Conservation (phyloP, 129 eudicot genomes). For the Lactuca sativa region DNA sequence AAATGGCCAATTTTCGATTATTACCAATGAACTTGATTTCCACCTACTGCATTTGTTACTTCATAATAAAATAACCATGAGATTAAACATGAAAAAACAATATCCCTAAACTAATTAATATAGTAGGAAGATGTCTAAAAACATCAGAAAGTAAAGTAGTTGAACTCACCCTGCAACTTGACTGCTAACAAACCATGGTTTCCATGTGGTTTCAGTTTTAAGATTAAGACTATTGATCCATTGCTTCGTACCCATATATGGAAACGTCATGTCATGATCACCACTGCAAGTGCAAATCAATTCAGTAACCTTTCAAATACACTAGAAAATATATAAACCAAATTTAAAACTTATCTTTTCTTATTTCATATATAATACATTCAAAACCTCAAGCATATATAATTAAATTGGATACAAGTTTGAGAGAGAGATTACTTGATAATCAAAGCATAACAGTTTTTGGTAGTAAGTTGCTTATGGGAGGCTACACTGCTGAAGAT, state of each 20-base stretch:
- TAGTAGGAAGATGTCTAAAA: no score
- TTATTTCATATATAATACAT: not conserved
- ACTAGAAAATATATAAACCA: not conserved
- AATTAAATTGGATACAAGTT: no score
- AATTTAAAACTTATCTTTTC: not conserved
- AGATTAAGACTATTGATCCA: slow-evolving; percentile 37
- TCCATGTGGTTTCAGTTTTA: slow-evolving; percentile 26
- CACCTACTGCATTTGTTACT: no score
- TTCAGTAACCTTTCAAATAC: no score
- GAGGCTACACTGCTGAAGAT: slow-evolving; percentile 28
- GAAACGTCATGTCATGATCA: slow-evolving; percentile 43
- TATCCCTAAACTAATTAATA: no score
- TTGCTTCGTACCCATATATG: slow-evolving; percentile 31
- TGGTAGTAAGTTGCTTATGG: slow-evolving; percentile 23
- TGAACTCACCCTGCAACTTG: slow-evolving; percentile 46
- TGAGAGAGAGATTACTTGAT: slow-evolving; percentile 30
- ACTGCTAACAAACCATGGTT: slow-evolving; percentile 44
- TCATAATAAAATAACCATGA: no score
- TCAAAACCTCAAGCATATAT: not conserved
- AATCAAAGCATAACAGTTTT: slow-evolving; percentile 29
- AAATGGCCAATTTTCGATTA: not conserved
- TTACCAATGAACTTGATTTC: no score
- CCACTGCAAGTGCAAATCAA: slow-evolving; percentile 22
- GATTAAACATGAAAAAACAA: no score
- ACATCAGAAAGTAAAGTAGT: no score